Base-by-base conservation (phyloP, 306 rosid genomes). In the Medicago lupulina region DNA sequence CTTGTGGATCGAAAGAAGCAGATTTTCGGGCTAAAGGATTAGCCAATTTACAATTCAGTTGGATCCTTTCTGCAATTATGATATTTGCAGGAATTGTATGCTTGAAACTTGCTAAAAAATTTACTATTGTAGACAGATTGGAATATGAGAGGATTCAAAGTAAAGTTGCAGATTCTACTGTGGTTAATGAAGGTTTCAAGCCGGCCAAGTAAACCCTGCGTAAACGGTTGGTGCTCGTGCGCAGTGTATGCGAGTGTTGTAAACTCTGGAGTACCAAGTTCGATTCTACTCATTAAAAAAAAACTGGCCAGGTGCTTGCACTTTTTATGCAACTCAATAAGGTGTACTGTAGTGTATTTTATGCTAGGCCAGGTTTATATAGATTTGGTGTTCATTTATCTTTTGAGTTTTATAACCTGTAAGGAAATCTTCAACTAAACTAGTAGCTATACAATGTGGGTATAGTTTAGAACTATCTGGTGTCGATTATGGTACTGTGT, bases 41-140 rank as follows among this genome's bases (percentile, higher is more conserved):
- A 59, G 98, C 95, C 36, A 94, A 92, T 80, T 76, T 92, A 80
- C 98, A 92, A 70, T 94, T 94, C 87, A 90, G 98, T 76, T 94
- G 96, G 97, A 90, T 88, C 59, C 86, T 92, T 54, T 84, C 88
- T 76, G 87, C 81, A 13, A 87, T 90, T 79, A 79, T 91, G 59
- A 66, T 87, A 69, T 70, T 90, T 68, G 68, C 93, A 57, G 95
- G 92, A 47, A 36, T 85, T 38, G 34, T 80, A 36, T 86, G 89
- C 86, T 82, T 90, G 76, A 90, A 78, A 79, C 49, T 81, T 51
- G 87, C 92, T 7, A 83, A 80, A 69, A 87, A 82, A 80, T 80
- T 62, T 72, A 76, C 73, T 63, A 76, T 84, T 12, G 75, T 77
- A 50, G 68, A 82, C 61, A 69, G 81, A 74, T 69, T 89, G 50